Base-by-base conservation (phyloP, 2,329 filamentous ascomycete genomes). In the Corniculantispora saksenae region DNA sequence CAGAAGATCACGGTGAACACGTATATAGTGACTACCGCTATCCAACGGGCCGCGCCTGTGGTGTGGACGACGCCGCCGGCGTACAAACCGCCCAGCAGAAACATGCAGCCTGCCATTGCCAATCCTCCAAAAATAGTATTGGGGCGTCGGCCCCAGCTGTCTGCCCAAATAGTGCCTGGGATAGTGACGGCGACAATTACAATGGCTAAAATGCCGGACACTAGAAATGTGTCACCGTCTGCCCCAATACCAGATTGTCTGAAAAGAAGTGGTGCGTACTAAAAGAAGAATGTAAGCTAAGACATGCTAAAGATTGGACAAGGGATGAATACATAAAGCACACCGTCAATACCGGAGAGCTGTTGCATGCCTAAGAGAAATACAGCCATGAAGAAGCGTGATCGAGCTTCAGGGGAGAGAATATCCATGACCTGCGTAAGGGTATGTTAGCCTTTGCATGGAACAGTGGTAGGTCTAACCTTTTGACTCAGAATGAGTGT, bases 231-330 rank as follows among this genome's bases (percentile, higher is more conserved):
- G 1, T 83, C 81, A 63, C 81, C 78, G 13, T 82, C 78, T 2
- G 82, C 83, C 8, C 78, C 76, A 2, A 89, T 78, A 0, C 87
- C 87, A 0, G 87, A 86, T 64, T 87, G 84, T 23, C 81, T 77
- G 68, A 90, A 89, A 0, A 90, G 78, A 0, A 83, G 74, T 0
- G 87, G 87, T 0, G 87, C 85, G 65, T 90, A 90, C 81, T 86
- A 2, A 55, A 25, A 65, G 50, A 40, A 25, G 50, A 40, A 25
- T 35, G 32, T 32, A 32, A 32, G 32, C 10, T 6, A 5, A 32
- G 32, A 12, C 8, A 15, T 47, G 13, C 17, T 1, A 13, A 29
- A 5, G 5, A 23, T 2, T 6, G 32, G 27, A 3, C 3, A 13
- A 12, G 15, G 19, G 12, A 32, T 23, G 76, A 81, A 72, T 71